phyloP scores from a whole-genome alignment of 768 basidiomycete genomes.

The Tricholoma saponaceum region DNA sequence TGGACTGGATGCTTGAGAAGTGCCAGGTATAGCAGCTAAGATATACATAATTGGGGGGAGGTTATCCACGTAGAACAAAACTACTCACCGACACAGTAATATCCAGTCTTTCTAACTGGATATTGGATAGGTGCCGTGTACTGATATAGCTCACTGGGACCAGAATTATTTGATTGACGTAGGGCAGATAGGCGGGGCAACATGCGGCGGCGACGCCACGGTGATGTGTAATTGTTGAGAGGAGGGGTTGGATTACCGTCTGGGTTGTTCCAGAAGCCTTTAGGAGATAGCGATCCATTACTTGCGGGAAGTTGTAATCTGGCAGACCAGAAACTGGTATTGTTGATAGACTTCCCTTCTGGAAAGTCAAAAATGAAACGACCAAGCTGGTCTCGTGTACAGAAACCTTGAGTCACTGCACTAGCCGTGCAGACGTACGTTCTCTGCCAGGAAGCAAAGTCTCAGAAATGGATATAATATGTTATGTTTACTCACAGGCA shows the following conservation, averaged over 20 bases:
- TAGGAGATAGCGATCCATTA: slow-evolving; percentile 19
- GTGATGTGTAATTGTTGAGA: slow-evolving; percentile 41
- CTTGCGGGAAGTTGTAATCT: slow-evolving; percentile 57
- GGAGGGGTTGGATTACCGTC: slow-evolving; percentile 56
- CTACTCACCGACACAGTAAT: slow-evolving; percentile 89
- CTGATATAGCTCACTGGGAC: slow-evolving; percentile 42
- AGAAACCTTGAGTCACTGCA: slow-evolving; percentile 69
- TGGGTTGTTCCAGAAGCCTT: slow-evolving; percentile 56
- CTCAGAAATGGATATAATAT: slow-evolving; percentile 3
- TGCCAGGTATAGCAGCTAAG: slow-evolving; percentile 84
- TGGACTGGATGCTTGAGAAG: slow-evolving; percentile 48
- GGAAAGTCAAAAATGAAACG: slow-evolving; percentile 84
- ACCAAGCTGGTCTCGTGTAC: slow-evolving; percentile 69
- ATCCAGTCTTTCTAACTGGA: slow-evolving; percentile 80
- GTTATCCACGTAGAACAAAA: slow-evolving; percentile 4
- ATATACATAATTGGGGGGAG: background rate
- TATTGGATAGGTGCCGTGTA: slow-evolving; percentile 81
- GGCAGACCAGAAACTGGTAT: slow-evolving; percentile 88
- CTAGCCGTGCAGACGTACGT: slow-evolving; percentile 91
- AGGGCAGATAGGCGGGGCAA: slow-evolving; percentile 1
- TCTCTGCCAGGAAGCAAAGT: slow-evolving; percentile 54
- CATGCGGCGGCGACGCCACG: slow-evolving; percentile 34
- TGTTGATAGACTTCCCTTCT: slow-evolving; percentile 49
- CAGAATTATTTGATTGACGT: slow-evolving; percentile 35
- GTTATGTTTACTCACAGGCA: slow-evolving; percentile 52